Conservation (phyloP, 2,329 filamentous ascomycete genomes). For the Neopestalotiopsis sp. region DNA sequence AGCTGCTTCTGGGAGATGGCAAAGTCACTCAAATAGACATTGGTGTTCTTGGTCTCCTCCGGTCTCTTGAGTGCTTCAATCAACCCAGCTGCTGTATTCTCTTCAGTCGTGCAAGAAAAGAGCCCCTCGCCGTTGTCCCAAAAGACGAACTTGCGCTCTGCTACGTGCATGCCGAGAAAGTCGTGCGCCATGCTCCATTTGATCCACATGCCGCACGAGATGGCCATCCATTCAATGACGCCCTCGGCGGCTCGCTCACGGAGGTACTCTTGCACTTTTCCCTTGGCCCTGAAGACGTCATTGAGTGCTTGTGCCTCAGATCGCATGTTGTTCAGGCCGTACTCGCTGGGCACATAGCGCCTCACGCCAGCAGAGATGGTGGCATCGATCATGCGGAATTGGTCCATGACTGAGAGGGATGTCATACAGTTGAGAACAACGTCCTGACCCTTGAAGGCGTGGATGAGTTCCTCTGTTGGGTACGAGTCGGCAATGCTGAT, state of each 20-base stretch:
- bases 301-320: conserved; percentile 31
- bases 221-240: conserved; percentile 36
- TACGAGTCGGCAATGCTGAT: conserved; percentile 35
- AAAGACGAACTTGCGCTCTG: conserved; percentile 29
- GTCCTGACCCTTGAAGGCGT: conserved; percentile 32
- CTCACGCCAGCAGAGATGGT: conserved; percentile 59
- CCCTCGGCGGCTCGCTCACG: conserved; percentile 27
- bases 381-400: conserved; percentile 58
- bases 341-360: conserved; percentile 61
- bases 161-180: conserved; percentile 32
- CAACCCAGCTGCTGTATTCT: conserved; percentile 37
- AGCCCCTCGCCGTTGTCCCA: conserved; percentile 40
- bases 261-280: conserved; percentile 33
- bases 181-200: conserved; percentile 32
- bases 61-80: conserved; percentile 32
- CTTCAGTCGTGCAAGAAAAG: conserved; percentile 40
- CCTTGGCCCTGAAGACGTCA: conserved; percentile 33
- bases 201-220: conserved; percentile 36
- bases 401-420: conserved; percentile 38
- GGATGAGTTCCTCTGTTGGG: conserved; percentile 27
- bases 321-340: conserved; percentile 41
- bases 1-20: conserved; percentile 36
- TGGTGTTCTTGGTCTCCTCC: conserved; percentile 38
- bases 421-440: conserved; percentile 49
- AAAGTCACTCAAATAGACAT: conserved; percentile 39